A percentile compares a stretch with the other conserved stretches of the same genome.
These are phyloP conservation scores for Rutstroemia sp. DNA, from an alignment of 2,329 filamentous ascomycete genomes.

Conservation along the genomic window DNA sequence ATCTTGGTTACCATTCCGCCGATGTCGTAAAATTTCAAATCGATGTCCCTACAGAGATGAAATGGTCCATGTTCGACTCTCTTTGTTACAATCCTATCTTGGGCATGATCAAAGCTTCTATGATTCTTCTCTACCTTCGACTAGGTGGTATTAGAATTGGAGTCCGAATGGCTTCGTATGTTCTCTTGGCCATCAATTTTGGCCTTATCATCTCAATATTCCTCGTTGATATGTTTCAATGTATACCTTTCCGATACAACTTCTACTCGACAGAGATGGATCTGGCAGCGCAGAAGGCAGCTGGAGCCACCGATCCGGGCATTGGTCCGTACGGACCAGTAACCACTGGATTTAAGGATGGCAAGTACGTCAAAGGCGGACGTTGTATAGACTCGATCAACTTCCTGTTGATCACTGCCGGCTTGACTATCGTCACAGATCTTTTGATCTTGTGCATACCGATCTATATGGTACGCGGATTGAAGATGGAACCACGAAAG, in stretches of 20 bases:
- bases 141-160: constrained; percentile 30
- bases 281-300: constrained; percentile 3
- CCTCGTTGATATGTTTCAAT: constrained; percentile 35
- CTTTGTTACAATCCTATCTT: constrained; percentile 38
- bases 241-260: constrained; percentile 16
- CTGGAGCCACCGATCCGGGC: constrained; percentile 5
- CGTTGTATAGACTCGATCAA: constrained; percentile 13
- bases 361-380: constrained; percentile 13
- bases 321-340: not conserved
- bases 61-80: constrained; percentile 26
- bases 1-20: constrained; percentile 15
- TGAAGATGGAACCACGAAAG: constrained; percentile 12
- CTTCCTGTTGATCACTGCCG: constrained; percentile 15
- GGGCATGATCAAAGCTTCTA: constrained; percentile 38
- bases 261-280: constrained; percentile 11
- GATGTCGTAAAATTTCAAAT: constrained; percentile 4
- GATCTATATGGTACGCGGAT: constrained; percentile 17
- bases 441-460: constrained; percentile 18
- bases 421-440: constrained; percentile 18
- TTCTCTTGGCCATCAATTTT: constrained; percentile 19
- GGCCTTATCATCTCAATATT: constrained; percentile 32
- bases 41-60: not conserved
- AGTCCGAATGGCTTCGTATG: constrained; percentile 7
- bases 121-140: constrained; percentile 38
- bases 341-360: constrained; percentile 13